Base-by-base conservation (phyloP, 495 filamentous ascomycete genomes). In the Penicilliopsis zonata region DNA sequence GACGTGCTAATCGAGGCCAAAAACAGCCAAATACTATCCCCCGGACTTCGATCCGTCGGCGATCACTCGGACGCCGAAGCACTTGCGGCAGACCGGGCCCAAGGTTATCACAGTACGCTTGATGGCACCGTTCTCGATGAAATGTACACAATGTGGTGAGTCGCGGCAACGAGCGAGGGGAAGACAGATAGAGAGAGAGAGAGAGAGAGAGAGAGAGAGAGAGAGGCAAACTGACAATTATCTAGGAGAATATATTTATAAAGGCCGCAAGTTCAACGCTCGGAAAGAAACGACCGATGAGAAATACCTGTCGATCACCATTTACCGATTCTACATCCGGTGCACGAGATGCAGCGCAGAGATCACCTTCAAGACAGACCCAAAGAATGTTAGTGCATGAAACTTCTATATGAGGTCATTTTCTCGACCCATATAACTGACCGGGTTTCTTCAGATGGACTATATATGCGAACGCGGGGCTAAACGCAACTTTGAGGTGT, bases 91-190 rank as follows among this genome's bases (percentile, higher is more conserved):
- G 20, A 61, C 71, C 20, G 84, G 83, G 4, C 82, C 82, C 3
- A 88, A 87, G 40, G 72, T 84, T 13, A 82, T 87, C 47, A 84
- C 80, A 3, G 86, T 95, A 28, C 82, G 92, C n/a, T 65, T 99
- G 13, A 96, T 96, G 84, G 86, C 90, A 0, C 92, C 92, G 37
- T 99, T 96, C 52, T 69, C 76, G 16, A 93, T 99, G 82, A 84
- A 82, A 57, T 96, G 92, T 53, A 78, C 71, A 12, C 64, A 74
- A 32, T 96, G 88, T 55, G 88, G 85, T 17, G n/a, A n/a, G n/a
- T n/a, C n/a, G n/a, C n/a, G n/a, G 32, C 27, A n/a, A n/a, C n/a
- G n/a, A n/a, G n/a, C n/a, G n/a, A n/a, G n/a, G n/a, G n/a, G n/a
- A n/a, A n/a, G n/a, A n/a, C n/a, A n/a, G n/a, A n/a, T n/a, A n/a